A percentile compares a stretch with the other conserved stretches of the same genome.
Conservation (phyloP, 1,139 yeast genomes). For the Hyphopichia fennica region DNA sequence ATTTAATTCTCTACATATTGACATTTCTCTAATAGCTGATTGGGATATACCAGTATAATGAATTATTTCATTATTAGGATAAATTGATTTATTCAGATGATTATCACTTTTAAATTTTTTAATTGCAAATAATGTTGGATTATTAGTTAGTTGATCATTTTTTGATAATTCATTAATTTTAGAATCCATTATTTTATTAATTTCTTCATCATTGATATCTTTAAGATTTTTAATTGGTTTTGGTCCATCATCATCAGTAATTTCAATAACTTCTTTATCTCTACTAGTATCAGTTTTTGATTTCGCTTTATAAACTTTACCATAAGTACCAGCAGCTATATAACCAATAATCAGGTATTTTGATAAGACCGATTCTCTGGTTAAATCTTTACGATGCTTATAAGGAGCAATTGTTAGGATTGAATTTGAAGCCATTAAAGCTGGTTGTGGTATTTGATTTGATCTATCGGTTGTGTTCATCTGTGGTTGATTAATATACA, state of each 20-base stretch:
- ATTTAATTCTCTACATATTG: constrained; percentile 82
- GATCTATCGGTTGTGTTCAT: no score
- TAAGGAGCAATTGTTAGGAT: constrained; percentile 74
- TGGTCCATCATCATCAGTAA: background rate
- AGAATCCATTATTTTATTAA: constrained; percentile 1
- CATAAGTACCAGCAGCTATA: constrained; percentile 98
- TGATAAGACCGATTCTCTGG: constrained; percentile 70
- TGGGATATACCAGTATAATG: constrained; percentile 96
- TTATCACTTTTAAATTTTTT: constrained; percentile 94
- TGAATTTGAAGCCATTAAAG: constrained; percentile 65
- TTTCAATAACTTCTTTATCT: constrained; percentile 6
- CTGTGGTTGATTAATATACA: background rate
- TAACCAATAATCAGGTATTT: constrained; percentile 89
- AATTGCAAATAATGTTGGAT: constrained; percentile 60
- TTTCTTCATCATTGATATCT: constrained; percentile 1
- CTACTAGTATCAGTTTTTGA: constrained; percentile 31
- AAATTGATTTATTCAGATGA: constrained; percentile 46
- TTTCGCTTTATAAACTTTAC: constrained; percentile 91
- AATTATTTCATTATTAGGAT: constrained; percentile 57
- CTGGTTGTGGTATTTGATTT: constrained; percentile 32
- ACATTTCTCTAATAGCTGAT: constrained; percentile 95
- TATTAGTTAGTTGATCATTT: background rate
- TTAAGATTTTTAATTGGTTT: background rate
- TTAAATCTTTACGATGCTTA: constrained; percentile 67
- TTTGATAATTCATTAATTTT: constrained; percentile 3